Evolutionary conservation across 345 rosid species (phyloP).

Genomic region (Lepidium aucheri): DNA sequence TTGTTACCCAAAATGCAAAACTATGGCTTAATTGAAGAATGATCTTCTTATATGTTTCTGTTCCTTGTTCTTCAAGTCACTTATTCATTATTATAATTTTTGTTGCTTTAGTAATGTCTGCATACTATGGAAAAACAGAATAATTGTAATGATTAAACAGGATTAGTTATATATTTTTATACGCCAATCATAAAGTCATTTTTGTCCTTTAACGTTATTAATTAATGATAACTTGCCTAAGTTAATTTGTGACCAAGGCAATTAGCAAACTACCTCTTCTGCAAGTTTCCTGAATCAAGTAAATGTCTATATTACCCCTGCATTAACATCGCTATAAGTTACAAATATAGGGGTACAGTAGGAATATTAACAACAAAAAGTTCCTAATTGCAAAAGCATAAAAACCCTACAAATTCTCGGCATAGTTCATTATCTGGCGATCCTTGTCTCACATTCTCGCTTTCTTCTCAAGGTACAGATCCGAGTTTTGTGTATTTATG

Average conservation of each 20-base stretch:
- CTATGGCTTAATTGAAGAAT: neutral
- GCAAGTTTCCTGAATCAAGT: neutral
- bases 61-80: slow-evolving; percentile 5
- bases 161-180: no score
- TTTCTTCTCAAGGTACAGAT: neutral
- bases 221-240: no score
- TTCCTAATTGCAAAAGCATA: neutral
- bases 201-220: no score
- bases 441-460: neutral
- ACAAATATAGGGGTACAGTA: neutral
- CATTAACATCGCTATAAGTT: neutral
- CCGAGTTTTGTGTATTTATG: neutral
- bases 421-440: neutral
- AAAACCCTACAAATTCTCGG: neutral
- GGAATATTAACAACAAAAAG: neutral
- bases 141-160: neutral
- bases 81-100: neutral
- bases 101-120: neutral
- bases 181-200: no score
- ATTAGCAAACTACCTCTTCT: no score
- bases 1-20: neutral
- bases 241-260: no score
- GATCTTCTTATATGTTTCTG: neutral
- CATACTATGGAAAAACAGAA: neutral
- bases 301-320: neutral